phyloP scores from a whole-genome alignment of 768 basidiomycete species.

The Amanita inopinata region DNA sequence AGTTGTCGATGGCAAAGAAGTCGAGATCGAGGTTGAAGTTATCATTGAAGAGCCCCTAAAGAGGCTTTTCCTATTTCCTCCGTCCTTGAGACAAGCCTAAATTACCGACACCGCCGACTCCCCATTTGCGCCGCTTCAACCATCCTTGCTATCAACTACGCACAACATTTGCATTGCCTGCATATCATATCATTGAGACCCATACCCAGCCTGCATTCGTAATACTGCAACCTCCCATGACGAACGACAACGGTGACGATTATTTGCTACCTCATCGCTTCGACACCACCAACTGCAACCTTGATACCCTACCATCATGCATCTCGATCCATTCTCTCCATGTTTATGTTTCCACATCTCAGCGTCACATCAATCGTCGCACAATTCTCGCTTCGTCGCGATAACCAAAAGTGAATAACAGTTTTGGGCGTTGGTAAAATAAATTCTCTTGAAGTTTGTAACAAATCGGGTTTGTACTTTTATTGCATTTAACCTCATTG shows the following conservation, averaged over 20 bases:
- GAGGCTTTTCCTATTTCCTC: slow-evolving; percentile 62
- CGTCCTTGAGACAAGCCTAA: slow-evolving; percentile 11
- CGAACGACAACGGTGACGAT: slow-evolving; percentile 7
- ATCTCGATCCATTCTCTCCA: not conserved
- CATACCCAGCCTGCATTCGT: slow-evolving; percentile 8
- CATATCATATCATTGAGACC: slow-evolving; percentile 4
- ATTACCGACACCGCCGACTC: not conserved
- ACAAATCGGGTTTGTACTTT: slow-evolving; percentile 10
- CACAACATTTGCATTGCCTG: slow-evolving; percentile 1
- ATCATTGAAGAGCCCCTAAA: slow-evolving; percentile 47
- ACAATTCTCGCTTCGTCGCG: not conserved
- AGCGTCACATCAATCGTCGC: slow-evolving; percentile 2
- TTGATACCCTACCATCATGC: slow-evolving; percentile 7
- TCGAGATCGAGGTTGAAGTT: slow-evolving; percentile 53
- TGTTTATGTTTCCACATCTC: slow-evolving; percentile 2
- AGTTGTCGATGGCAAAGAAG: slow-evolving; percentile 36
- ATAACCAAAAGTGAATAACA: slow-evolving; percentile 8
- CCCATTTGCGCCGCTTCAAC: too few relatives aligned
- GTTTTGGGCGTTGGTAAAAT: slow-evolving; percentile 1
- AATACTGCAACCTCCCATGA: slow-evolving; percentile 7
- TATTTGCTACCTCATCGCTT: not conserved
- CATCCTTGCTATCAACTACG: slow-evolving; percentile 6
- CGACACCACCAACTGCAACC: not conserved
- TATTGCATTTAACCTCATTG: slow-evolving; percentile 8
- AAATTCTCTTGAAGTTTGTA: slow-evolving; percentile 7